phyloP scores from a whole-genome alignment of 1,284 basidiomycete species.

The Anthracocystis walkeri region DNA sequence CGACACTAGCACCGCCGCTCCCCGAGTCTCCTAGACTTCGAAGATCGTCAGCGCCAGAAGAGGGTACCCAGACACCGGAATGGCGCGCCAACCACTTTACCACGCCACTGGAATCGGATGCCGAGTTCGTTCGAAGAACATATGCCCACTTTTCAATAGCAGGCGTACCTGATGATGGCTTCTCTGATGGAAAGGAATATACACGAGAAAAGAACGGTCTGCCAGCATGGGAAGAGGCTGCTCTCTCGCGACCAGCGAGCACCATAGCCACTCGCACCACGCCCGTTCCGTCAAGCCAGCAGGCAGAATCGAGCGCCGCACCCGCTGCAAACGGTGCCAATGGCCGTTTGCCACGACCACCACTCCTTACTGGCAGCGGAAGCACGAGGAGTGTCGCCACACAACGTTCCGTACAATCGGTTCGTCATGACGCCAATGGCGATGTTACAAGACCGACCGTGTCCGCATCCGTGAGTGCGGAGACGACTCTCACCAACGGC shows the following conservation, averaged over 20 bases:
- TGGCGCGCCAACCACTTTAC: conserved; percentile 31
- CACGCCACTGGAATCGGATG: conserved; percentile 52
- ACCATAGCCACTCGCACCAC: conserved; percentile 1
- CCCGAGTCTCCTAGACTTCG: conserved; percentile 22
- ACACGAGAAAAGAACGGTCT: conserved; percentile 56
- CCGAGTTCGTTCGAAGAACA: conserved; percentile 59
- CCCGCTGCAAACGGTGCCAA: neutral
- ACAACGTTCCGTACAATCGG: neutral
- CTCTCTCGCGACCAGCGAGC: conserved; percentile 28
- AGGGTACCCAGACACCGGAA: conserved; percentile 18
- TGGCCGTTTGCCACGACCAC: conserved; percentile 8
- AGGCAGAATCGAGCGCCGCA: neutral
- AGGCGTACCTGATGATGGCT: conserved; percentile 62
- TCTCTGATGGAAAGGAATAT: conserved; percentile 63
- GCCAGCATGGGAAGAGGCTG: conserved; percentile 52
- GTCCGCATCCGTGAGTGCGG: conserved; percentile 12
- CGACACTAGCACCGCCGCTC: conserved; percentile 22
- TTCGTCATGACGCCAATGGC: neutral
- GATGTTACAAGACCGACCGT: neutral
- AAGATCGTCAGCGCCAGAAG: conserved; percentile 43
- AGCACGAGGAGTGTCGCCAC: conserved; percentile 14
- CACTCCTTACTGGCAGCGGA: conserved; percentile 7
- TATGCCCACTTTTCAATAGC: conserved; percentile 61
- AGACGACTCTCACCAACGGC: conserved; percentile 14
- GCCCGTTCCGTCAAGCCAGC: neutral